Evolutionary conservation across 306 rosid genomes (phyloP).

Genomic region (Potentilla sterilis): DNA sequence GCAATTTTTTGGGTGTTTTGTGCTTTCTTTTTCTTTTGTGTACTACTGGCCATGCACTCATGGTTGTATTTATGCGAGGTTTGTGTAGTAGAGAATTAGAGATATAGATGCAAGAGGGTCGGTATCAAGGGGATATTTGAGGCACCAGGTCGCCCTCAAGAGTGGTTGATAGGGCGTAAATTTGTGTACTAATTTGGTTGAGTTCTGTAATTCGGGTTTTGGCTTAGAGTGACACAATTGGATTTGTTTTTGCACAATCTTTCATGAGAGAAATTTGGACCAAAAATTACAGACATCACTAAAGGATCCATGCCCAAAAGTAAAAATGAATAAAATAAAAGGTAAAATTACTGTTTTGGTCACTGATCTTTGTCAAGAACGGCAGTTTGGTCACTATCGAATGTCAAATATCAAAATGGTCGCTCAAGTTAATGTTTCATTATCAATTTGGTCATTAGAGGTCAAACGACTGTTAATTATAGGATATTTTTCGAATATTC

Average conservation of each 20-base stretch:
- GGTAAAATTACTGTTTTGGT: no score
- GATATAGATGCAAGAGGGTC: slow-evolving; percentile 12
- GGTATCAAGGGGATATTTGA: slow-evolving; percentile 12
- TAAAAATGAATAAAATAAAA: neutral
- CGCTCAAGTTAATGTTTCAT: no score
- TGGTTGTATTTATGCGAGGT: slow-evolving; percentile 15
- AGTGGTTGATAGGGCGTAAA: slow-evolving; percentile 6
- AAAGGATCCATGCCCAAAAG: neutral
- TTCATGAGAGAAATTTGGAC: neutral
- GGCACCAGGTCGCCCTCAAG: slow-evolving; percentile 9
- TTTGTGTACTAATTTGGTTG: slow-evolving; percentile 1
- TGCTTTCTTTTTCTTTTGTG: neutral
- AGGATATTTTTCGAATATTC: no score
- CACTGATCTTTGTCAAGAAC: no score
- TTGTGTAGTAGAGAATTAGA: neutral
- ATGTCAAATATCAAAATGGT: no score
- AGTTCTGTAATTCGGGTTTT: slow-evolving; percentile 8
- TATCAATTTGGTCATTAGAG: no score
- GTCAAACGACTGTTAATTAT: no score
- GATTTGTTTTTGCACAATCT: neutral
- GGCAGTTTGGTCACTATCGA: no score
- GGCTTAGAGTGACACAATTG: slow-evolving; percentile 9
- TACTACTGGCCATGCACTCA: neutral
- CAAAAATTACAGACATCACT: neutral
- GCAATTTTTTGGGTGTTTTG: slow-evolving; percentile 1